A percentile compares a stretch with the other conserved stretches of the same genome.
phyloP scores from a whole-genome alignment of 176 grass and related monocot genomes.

The Oryza meridionalis region DNA sequence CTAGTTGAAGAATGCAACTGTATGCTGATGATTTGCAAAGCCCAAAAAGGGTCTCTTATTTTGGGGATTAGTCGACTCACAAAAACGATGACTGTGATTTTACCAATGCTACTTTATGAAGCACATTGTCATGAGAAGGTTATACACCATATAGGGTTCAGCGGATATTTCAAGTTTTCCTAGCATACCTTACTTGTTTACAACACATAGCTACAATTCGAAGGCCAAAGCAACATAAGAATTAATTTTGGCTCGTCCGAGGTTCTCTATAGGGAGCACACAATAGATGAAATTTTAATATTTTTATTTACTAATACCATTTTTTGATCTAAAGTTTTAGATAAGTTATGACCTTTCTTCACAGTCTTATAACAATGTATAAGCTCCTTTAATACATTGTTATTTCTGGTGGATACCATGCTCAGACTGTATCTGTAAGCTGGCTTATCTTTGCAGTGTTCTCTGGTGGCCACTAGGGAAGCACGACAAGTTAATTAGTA shows the following conservation, averaged over 20 bases:
- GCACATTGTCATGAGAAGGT: neutral
- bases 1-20: slow-evolving; percentile 2
- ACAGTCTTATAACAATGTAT: slow-evolving; percentile 13
- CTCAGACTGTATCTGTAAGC: slow-evolving; percentile 28
- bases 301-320: neutral
- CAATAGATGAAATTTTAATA: neutral
- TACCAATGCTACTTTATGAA: neutral
- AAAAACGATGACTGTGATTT: neutral
- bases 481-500: slow-evolving; percentile 90
- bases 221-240: neutral
- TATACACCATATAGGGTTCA: neutral
- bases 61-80: neutral
- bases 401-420: neutral
- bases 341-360: neutral
- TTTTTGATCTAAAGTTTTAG: neutral
- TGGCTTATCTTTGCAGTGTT: slow-evolving; percentile 63
- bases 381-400: slow-evolving; percentile 7
- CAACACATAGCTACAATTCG: neutral
- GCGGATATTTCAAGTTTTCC: slow-evolving; percentile 3
- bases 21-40: slow-evolving; percentile 18
- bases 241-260: neutral
- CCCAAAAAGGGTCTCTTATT: neutral
- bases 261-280: neutral
- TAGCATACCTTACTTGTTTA: slow-evolving; percentile 12
- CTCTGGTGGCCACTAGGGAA: slow-evolving; percentile 91